These are phyloP conservation scores for Epichloe amarillans DNA, from an alignment of 2,329 filamentous ascomycete genomes.

Conservation along the genomic window DNA sequence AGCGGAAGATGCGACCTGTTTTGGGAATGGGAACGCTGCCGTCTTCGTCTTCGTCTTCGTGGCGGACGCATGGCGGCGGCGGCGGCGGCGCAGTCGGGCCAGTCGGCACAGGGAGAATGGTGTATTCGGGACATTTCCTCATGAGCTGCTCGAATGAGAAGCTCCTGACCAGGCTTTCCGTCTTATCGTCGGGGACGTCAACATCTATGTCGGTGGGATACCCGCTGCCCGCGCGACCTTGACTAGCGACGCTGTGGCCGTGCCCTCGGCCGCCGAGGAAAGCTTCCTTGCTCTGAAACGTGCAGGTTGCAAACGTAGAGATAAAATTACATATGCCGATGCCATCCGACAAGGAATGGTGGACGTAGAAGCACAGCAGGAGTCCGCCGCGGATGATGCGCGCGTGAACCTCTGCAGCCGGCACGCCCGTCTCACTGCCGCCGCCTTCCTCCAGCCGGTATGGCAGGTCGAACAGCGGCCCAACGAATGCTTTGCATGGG, in stretches of 20 bases:
- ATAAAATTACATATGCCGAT: constrained; percentile 26
- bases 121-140: constrained; percentile 25
- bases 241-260: background rate
- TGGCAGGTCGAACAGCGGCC: constrained; percentile 11
- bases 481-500: constrained; percentile 18
- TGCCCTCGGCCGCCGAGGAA: background rate
- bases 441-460: constrained; percentile 3
- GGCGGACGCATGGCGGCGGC: constrained; percentile 3
- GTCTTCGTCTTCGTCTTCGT: constrained; percentile 9
- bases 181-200: constrained; percentile 11
- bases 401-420: constrained; percentile 25
- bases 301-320: constrained; percentile 22
- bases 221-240: background rate
- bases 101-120: constrained; percentile 15
- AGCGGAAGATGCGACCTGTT: constrained; percentile 29
- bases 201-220: constrained; percentile 3
- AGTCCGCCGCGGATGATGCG: constrained; percentile 23
- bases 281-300: background rate
- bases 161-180: constrained; percentile 9
- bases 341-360: constrained; percentile 30
- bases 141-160: constrained; percentile 15
- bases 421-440: constrained; percentile 12
- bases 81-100: constrained; percentile 20
- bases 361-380: constrained; percentile 26
- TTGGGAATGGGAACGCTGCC: constrained; percentile 10